Percentiles rank a stretch among this genome's conserved stretches.
These are phyloP conservation scores for Clarireedia paspali DNA, from an alignment of 2,329 filamentous ascomycete genomes.

Conservation along the genomic window DNA sequence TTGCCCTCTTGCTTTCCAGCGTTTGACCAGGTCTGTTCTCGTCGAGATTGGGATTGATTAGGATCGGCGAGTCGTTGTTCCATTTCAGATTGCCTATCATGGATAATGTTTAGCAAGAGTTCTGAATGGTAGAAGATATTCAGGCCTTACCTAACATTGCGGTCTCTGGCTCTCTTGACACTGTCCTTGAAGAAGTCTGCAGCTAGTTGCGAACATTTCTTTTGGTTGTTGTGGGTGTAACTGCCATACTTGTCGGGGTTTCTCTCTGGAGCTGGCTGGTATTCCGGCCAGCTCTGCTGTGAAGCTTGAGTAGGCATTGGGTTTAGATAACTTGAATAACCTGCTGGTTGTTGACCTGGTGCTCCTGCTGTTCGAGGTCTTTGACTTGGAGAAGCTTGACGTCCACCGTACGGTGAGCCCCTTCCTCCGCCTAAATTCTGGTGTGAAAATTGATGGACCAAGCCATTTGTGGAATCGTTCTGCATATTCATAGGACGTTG, in stretches of 20 bases:
- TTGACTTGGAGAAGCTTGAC: constrained; percentile 59
- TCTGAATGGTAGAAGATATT: neutral
- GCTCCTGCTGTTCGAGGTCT: constrained; percentile 80
- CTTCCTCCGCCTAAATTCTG: constrained; percentile 80
- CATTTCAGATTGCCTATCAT: constrained; percentile 74
- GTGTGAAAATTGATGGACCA: constrained; percentile 94
- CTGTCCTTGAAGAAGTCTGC: constrained; percentile 98
- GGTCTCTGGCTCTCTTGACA: constrained; percentile 88
- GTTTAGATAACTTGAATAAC: constrained; percentile 59
- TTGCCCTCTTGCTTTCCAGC: constrained; percentile 84
- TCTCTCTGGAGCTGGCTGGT: constrained; percentile 72
- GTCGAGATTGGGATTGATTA: constrained; percentile 64
- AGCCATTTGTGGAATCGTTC: constrained; percentile 81
- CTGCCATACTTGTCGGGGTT: constrained; percentile 73
- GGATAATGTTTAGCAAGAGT: neutral
- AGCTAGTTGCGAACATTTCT: constrained; percentile 62
- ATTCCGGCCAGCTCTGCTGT: constrained; percentile 56
- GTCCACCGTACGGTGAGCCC: constrained; percentile 59
- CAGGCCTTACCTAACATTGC: constrained; percentile 73
- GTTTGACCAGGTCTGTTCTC: constrained; percentile 77
- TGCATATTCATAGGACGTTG: constrained; percentile 44
- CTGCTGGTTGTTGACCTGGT: constrained; percentile 44
- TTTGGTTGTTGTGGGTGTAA: constrained; percentile 61
- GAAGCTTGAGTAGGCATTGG: constrained; percentile 55
- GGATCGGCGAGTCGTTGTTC: constrained; percentile 78